Evolutionary conservation across 2,329 filamentous ascomycete species (phyloP), one percentile per base, ranked within the genome.

Genomic region (Akanthomyces lecanii): DNA sequence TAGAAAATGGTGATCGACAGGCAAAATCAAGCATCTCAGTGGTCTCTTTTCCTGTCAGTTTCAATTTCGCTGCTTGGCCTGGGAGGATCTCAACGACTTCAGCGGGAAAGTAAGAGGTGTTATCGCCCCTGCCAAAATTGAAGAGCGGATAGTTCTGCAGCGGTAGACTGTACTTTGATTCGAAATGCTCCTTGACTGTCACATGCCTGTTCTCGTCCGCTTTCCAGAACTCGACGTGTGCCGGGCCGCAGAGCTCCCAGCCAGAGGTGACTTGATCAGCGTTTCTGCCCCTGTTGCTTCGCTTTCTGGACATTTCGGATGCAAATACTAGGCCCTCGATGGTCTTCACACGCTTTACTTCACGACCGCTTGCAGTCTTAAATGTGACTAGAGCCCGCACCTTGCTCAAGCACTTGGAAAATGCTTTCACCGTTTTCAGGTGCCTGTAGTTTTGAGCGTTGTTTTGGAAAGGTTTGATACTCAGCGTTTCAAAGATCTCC

Each of bases 1-100:
- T 96, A 6, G 81, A 76, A 1, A 80, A 80, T 0, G 91, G 90
- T 0, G 76, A 76, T 4, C 89, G 83, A 62, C 89, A 90, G 1
- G 91, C 89, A 71, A 91, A 91, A 0, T 76, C 76, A 52, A 94
- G 85, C 90, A 95, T 93, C 0, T 76, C 69, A 0, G 82, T 79
- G 0, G 89, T 90, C 70, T 94, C 89, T 0, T 79, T 73, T 0
- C 81, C 77, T 0, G 72, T 80, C 18, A 93, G 78, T 68, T 87
- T 86, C 4, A 82, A 76, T 45, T 82, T 84, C 25, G 86, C 80
- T 0, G 82, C 73, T 69, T 95, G 90, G 0, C 89, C 89, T 1
- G 83, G 79, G 10, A 85, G 71, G 3, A 95, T 81, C 4, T 77
- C 73, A 65, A 89, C 87, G 6, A 87, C 76, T 71, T 93, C 89